Base-by-base conservation (phyloP, 1,284 basidiomycete genomes). In the Marasmius tenuissimus region DNA sequence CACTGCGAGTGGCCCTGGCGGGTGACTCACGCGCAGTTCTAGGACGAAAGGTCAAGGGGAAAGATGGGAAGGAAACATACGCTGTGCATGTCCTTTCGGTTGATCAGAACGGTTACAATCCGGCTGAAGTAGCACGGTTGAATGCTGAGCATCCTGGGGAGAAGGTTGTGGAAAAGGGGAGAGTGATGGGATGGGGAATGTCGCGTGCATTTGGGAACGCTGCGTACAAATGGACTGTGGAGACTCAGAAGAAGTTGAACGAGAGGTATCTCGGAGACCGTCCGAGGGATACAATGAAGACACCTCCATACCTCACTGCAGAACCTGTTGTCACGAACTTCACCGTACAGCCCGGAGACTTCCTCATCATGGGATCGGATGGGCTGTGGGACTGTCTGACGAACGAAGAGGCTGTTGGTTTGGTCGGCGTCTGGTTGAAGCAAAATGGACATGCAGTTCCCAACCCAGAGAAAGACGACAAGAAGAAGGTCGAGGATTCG, bases 21-120 rank as follows among this genome's bases (percentile, higher is more conserved):
- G 87, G 87, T 6, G 84, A 87, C 68, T 82, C 79, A 10, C 81
- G 86, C n/a, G 86, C 86, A 3, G 78, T 89, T 3, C 76, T 87
- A 5, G 87, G 87, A 1, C 77, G 84, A 48, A 81, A 76, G 6
- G 66, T 72, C 0, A 63, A 58, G 14, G 65, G 68, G 49, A 64
- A 65, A 11, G 64, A 70, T 27, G 78, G 75, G 14, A 68, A 72
- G 22, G 68, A 70, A 27, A 53, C 22, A 16, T 87, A 85, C 73
- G 75, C 80, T 58, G 81, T 82, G 0, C 81, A 83, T 62, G 73
- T 81, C n/a, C 78, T 88, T 39, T 81, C 82, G 14, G 67, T 73
- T 2, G 86, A 88, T 64, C 85, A 88, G 67, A 81, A 77, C 38
- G 81, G 80, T 4, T 61, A 73, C 45, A 76, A 74, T 59, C 64